Evolutionary conservation across 129 eudicot genomes (phyloP).

Genomic region (Ambrosia trifida): DNA sequence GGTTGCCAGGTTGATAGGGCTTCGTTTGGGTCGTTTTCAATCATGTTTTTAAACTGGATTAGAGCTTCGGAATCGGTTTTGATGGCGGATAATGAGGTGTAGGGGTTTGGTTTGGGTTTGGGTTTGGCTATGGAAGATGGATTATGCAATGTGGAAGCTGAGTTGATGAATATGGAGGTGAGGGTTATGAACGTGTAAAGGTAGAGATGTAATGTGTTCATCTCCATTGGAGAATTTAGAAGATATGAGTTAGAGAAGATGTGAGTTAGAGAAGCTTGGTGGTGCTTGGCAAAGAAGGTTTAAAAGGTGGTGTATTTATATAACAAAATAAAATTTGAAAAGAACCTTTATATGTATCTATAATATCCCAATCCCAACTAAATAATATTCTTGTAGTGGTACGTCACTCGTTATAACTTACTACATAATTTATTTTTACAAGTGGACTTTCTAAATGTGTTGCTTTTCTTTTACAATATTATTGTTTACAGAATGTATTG

Average conservation of each 20-base stretch:
- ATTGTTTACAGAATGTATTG: neutral
- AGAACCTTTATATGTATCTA: neutral
- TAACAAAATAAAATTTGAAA: neutral
- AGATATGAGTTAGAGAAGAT: conserved; percentile 19
- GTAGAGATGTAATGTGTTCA: conserved; percentile 24
- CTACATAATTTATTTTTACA: neutral
- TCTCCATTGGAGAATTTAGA: conserved; percentile 34
- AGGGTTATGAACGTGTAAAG: conserved; percentile 30
- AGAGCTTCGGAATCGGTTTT: conserved; percentile 69
- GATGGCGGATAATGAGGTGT: conserved; percentile 34
- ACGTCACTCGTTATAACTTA: no score
- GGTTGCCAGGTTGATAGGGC: conserved; percentile 62
- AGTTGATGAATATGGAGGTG: conserved; percentile 28
- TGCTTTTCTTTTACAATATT: neutral
- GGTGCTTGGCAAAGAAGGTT: conserved; percentile 18
- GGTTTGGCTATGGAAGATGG: conserved; percentile 15
- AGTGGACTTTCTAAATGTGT: neutral
- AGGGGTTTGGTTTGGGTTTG: conserved; percentile 28
- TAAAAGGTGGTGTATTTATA: conserved; percentile 28
- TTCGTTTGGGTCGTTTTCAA: conserved; percentile 57
- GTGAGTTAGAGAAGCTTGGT: conserved; percentile 15
- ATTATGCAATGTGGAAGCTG: conserved; percentile 20
- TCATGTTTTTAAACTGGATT: conserved; percentile 62
- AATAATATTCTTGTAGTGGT: no score
- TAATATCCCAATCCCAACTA: no score